Evolutionary conservation across 768 basidiomycete species (phyloP), one percentile per base, ranked within the genome.

Genomic region (Tulasnella sp.): DNA sequence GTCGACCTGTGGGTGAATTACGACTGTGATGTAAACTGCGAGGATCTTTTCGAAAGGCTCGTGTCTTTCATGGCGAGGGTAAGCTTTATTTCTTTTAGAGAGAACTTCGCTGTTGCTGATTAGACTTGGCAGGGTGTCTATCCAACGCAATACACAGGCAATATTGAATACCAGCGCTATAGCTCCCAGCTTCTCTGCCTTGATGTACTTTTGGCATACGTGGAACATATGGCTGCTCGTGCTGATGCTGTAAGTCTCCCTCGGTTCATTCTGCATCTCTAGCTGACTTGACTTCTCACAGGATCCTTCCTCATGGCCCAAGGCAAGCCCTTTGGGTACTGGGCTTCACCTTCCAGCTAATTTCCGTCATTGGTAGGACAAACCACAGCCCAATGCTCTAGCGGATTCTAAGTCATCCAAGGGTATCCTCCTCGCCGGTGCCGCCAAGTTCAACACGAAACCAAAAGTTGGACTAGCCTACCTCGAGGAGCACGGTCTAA

Each of bases 1-100:
- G 92, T 96, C 62, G 94, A 98, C 77, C 83, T 97, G 16, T 99
- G 94, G 82, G 85, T 88, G 70, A 99, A 98, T 79, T 99, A 98
- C 79, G 97, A 99, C 78, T 98, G 95, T 77, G 94, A 97, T 77
- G 88, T 91, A 75, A 96, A 98, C 77, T 94, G 93, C 79, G 97
- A 98, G 82, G 96, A 98, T 79, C 81, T 98, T 71, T 96, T 95
- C 76, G 95, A 98, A 78, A 84, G 92, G 17, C 81, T 98, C 26
- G 82, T 95, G 73, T 91, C 90, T 32, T 97, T 98, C 79, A 81
- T 94, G 75, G 92, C 93, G 7, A 90, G 92, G 83, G 94, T 94
- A 76, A 72, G 83, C 65, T 35, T 75, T 7, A 26, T 36, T 14
- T 26, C 35, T 22, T 14, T 63, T 71, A 17, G 62, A 67, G 26